Percentiles rank a stretch among this genome's conserved stretches.
These are phyloP conservation scores for Diutina siamensis DNA, from an alignment of 1,139 yeast genomes.

Conservation along the genomic window DNA sequence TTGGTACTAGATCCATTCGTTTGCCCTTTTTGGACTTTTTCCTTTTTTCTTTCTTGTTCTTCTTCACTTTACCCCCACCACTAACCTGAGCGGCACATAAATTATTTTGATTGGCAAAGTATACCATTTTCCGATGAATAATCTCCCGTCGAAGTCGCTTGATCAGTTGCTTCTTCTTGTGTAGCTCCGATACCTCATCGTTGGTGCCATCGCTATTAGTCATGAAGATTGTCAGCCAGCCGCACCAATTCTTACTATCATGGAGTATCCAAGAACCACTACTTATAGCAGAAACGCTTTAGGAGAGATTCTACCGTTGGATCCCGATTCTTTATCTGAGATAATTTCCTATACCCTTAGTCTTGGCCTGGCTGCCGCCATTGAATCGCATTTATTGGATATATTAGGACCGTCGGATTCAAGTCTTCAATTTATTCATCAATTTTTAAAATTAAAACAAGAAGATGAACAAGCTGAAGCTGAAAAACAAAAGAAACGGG, in stretches of 20 bases:
- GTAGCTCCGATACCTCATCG: no score
- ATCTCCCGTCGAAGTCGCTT: not conserved
- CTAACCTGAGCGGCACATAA: not conserved
- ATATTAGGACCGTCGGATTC: slow-evolving; percentile 43
- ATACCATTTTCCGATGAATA: not conserved
- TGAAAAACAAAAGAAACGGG: not conserved
- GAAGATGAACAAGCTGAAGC: slow-evolving; percentile 11
- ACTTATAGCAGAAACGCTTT: slow-evolving; percentile 23
- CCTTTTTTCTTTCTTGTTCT: no score
- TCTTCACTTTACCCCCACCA: no score
- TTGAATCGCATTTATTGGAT: slow-evolving; percentile 37
- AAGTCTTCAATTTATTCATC: slow-evolving; percentile 26
- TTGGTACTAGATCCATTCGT: no score
- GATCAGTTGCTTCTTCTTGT: no score
- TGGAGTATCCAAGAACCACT: slow-evolving; percentile 13
- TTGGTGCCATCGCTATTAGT: not conserved
- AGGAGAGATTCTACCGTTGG: slow-evolving; percentile 35
- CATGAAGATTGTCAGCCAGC: not conserved
- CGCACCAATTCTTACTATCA: not conserved
- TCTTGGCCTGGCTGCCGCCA: slow-evolving; percentile 29
- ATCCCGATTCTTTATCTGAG: slow-evolving; percentile 16
- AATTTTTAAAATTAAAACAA: slow-evolving; percentile 16
- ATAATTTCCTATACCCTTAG: slow-evolving; percentile 38
- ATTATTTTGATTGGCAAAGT: not conserved
- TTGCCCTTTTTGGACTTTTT: no score